These are phyloP conservation scores for Blastobotrys arbuscula DNA, from an alignment of 1,139 yeast species.

Conservation along the genomic window DNA sequence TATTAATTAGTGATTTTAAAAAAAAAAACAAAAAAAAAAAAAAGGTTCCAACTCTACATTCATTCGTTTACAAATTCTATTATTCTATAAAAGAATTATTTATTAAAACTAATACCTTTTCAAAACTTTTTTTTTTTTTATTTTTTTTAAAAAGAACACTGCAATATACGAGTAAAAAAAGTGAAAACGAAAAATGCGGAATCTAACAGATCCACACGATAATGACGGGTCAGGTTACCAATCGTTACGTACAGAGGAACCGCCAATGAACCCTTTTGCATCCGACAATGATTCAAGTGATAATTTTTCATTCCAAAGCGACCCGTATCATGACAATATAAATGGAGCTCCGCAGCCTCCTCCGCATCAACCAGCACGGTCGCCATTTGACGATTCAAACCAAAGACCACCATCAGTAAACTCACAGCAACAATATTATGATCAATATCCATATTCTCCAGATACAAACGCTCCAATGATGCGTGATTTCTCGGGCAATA, in stretches of 20 bases:
- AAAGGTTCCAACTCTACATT: neutral
- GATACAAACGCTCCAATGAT: conserved; percentile 9
- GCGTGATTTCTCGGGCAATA: conserved; percentile 10
- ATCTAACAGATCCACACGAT: conserved; percentile 24
- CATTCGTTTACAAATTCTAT: neutral
- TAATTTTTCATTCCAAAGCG: conserved; percentile 12
- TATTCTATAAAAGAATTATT: neutral
- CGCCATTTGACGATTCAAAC: conserved; percentile 8
- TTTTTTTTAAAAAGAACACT: neutral
- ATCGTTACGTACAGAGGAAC: conserved; percentile 21
- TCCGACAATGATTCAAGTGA: conserved; percentile 26
- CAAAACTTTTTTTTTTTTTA: neutral
- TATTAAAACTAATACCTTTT: neutral
- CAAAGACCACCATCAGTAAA: conserved; percentile 1
- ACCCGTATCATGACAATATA: conserved; percentile 3
- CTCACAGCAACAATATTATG: conserved; percentile 4
- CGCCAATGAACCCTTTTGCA: conserved; percentile 27
- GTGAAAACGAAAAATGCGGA: conserved; percentile 20
- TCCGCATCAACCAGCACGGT: conserved; percentile 6
- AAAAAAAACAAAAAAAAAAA: no score
- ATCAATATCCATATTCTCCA: conserved; percentile 13
- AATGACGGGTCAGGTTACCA: conserved; percentile 20
- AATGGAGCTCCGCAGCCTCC: neutral
- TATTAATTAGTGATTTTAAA: no score
- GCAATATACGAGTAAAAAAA: neutral